phyloP scores from a whole-genome alignment of 108 stramenopile genomes.

The Craspedostauros australis region DNA sequence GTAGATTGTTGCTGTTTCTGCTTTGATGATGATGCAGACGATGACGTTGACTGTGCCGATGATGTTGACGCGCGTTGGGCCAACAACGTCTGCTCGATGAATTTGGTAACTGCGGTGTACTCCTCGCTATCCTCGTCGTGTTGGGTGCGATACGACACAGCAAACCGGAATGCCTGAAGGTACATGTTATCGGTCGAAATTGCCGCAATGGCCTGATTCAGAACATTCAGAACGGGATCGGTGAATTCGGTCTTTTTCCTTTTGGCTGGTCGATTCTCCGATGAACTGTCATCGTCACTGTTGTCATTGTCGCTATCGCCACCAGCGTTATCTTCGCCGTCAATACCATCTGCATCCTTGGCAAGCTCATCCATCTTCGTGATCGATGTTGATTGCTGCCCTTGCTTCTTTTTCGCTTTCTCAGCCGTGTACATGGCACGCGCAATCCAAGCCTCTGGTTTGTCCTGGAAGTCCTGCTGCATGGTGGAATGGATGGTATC shows the following conservation, averaged over 20 bases:
- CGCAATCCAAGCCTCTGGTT: slow-evolving; percentile 78
- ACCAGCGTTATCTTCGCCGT: slow-evolving; percentile 14
- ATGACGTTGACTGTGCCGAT: background rate
- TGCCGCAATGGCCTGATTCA: slow-evolving; percentile 49
- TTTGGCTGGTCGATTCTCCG: slow-evolving; percentile 33
- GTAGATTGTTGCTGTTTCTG: slow-evolving; percentile 11
- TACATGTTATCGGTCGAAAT: slow-evolving; percentile 61
- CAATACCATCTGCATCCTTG: slow-evolving; percentile 2
- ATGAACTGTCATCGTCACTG: slow-evolving; percentile 6
- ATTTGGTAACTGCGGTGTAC: slow-evolving; percentile 1
- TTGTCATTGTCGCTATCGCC: background rate
- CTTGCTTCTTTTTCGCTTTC: slow-evolving; percentile 2
- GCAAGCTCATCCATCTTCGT: background rate
- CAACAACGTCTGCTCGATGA: slow-evolving; percentile 5
- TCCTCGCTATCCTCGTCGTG: background rate
- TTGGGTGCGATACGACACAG: slow-evolving; percentile 19
- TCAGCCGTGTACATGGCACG: slow-evolving; percentile 35
- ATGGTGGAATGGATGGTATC: slow-evolving; percentile 44
- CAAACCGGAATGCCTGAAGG: slow-evolving; percentile 46
- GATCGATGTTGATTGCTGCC: background rate
- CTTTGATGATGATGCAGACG: background rate
- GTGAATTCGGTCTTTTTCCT: slow-evolving; percentile 2
- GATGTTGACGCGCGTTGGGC: background rate
- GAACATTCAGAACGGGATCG: slow-evolving; percentile 37
- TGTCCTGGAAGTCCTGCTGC: slow-evolving; percentile 44